Percentiles rank a stretch among this genome's conserved stretches.
phyloP scores from a whole-genome alignment of 2,329 filamentous ascomycete genomes.

The Penicillium sp. region DNA sequence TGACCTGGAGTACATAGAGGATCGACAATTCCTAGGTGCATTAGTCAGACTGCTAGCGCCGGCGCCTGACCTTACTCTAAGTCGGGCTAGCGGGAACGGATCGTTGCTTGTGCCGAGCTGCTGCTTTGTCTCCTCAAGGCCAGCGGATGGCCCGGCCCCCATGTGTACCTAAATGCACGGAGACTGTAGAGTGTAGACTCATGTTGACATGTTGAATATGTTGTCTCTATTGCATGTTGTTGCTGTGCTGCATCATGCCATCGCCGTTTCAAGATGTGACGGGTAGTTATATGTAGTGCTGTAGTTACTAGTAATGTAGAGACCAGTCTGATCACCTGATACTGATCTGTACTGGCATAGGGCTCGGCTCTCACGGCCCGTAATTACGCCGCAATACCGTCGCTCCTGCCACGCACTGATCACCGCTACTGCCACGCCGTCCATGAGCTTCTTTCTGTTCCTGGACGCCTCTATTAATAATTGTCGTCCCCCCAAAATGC shows the following conservation, averaged over 20 bases:
- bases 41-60: neutral
- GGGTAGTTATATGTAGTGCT: too few relatives aligned
- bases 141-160: conserved; percentile 3
- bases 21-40: neutral
- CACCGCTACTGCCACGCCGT: neutral
- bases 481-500: neutral
- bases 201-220: too few relatives aligned
- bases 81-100: neutral
- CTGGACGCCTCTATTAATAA: conserved; percentile 9
- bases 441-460: conserved; percentile 12
- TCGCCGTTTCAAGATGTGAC: too few relatives aligned
- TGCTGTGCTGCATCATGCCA: too few relatives aligned
- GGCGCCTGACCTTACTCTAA: neutral
- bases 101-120: conserved; percentile 1
- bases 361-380: neutral
- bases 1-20: too few relatives aligned
- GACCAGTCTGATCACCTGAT: too few relatives aligned
- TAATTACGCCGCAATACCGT: neutral
- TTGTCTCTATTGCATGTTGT: too few relatives aligned
- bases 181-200: too few relatives aligned
- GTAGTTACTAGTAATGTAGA: too few relatives aligned
- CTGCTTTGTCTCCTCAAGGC: neutral
- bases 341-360: too few relatives aligned
- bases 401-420: conserved; percentile 8
- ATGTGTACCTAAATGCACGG: neutral